A percentile compares a stretch with the other conserved stretches of the same genome.
phyloP scores from a whole-genome alignment of 1,284 basidiomycete species.

The Quambalaria eucalypti region DNA sequence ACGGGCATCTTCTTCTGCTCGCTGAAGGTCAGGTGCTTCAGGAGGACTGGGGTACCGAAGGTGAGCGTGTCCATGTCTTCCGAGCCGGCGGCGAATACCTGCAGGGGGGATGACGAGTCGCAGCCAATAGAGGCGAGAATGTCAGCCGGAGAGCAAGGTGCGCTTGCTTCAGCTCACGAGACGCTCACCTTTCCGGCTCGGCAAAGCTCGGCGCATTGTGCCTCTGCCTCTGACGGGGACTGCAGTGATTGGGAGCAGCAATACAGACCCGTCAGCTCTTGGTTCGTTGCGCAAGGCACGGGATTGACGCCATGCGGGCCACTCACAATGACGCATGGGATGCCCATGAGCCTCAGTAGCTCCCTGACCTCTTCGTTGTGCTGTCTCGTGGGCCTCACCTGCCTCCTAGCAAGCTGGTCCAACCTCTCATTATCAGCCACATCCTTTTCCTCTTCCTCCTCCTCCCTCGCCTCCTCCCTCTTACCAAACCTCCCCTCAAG shows the following conservation, averaged over 20 bases:
- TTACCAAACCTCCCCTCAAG: constrained; percentile 83
- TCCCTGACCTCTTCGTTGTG: constrained; percentile 93
- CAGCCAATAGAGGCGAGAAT: no score
- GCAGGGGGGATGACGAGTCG: no score
- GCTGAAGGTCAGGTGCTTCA: constrained; percentile 94
- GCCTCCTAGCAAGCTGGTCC: constrained; percentile 79
- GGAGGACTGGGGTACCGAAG: constrained; percentile 80
- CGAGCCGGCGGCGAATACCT: constrained; percentile 92
- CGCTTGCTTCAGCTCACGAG: not conserved
- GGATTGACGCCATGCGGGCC: not conserved
- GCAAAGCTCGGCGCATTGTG: constrained; percentile 94
- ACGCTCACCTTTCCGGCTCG: constrained; percentile 68
- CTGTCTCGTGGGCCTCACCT: constrained; percentile 87
- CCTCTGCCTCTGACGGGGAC: constrained; percentile 94
- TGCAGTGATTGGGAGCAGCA: not conserved
- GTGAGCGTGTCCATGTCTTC: constrained; percentile 99
- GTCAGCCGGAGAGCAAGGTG: not conserved
- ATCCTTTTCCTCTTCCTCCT: constrained; percentile 92
- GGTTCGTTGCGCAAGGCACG: not conserved
- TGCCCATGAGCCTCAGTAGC: constrained; percentile 87
- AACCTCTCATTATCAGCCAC: constrained; percentile 77
- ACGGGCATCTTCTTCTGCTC: constrained; percentile 98
- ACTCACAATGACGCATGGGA: constrained; percentile 63
- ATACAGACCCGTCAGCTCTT: not conserved
- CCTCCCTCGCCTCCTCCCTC: constrained; percentile 85